Percentiles rank a stretch among this genome's conserved stretches.
Conservation (phyloP, 139 green algal genomes). For the Nannochloris sp. region DNA sequence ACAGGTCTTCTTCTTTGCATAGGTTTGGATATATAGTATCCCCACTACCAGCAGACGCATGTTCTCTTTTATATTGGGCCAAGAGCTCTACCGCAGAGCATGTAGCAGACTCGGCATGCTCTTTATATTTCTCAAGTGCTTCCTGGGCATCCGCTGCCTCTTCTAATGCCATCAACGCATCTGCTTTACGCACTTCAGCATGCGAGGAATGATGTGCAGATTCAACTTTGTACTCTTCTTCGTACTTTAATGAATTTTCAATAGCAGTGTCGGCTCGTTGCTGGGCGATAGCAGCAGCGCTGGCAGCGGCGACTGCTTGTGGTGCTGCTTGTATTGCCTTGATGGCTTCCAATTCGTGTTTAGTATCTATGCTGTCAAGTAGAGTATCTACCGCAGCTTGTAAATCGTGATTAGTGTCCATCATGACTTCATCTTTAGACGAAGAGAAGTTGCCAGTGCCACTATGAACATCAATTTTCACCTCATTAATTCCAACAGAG, state of each 20-base stretch:
- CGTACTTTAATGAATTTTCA: conserved; percentile 6
- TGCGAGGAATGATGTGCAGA: background rate
- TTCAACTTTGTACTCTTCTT: conserved; percentile 12
- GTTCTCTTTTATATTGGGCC: too few relatives aligned
- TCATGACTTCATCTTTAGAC: too few relatives aligned
- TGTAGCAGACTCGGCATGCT: conserved; percentile 18
- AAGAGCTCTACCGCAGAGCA: conserved; percentile 35
- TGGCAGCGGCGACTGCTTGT: background rate
- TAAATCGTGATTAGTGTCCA: too few relatives aligned
- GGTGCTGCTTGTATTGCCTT: background rate
- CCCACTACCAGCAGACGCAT: background rate
- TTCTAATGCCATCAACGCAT: conserved; percentile 31
- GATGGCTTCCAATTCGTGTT: background rate
- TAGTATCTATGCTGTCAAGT: background rate
- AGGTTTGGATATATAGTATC: background rate
- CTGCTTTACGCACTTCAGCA: conserved; percentile 5
- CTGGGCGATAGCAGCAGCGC: background rate
- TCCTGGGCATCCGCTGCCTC: conserved; percentile 33
- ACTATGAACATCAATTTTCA: background rate
- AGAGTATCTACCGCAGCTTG: background rate
- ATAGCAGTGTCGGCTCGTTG: conserved; percentile 13
- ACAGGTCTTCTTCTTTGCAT: background rate
- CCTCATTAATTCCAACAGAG: too few relatives aligned
- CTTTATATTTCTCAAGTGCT: conserved; percentile 36
- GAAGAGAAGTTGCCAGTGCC: background rate